phyloP scores from a whole-genome alignment of 2,329 filamentous ascomycete species.

The Colletotrichum sp. region DNA sequence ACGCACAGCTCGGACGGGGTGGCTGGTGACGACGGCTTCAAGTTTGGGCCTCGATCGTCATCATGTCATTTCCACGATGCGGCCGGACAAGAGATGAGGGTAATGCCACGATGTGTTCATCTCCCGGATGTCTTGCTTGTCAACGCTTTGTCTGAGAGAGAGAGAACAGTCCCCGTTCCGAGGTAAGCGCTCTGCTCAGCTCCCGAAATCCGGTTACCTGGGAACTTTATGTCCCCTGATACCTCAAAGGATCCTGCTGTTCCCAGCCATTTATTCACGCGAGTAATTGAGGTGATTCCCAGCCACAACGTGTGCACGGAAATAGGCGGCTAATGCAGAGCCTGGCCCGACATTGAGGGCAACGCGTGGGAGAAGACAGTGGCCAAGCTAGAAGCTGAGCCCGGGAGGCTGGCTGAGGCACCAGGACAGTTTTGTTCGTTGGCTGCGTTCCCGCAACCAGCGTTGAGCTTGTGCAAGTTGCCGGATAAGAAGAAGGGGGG shows the following conservation, averaged over 20 bases:
- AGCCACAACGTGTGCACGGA: conserved; percentile 7
- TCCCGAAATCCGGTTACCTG: background rate
- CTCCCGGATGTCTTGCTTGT: background rate
- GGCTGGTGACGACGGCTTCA: conserved; percentile 9
- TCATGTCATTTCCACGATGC: background rate
- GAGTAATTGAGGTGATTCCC: background rate
- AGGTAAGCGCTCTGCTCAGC: background rate
- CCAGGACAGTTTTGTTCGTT: background rate
- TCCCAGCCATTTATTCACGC: background rate
- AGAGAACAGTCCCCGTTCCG: background rate
- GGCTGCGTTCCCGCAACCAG: background rate
- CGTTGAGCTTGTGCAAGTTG: background rate
- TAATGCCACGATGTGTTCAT: background rate
- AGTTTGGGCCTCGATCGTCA: background rate
- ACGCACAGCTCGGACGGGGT: conserved; percentile 1
- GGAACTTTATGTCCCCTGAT: background rate
- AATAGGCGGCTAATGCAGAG: background rate
- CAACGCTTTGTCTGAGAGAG: background rate
- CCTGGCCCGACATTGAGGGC: background rate
- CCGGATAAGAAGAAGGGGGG: conserved; percentile 2
- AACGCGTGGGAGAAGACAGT: background rate
- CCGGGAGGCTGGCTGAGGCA: conserved; percentile 2
- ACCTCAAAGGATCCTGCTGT: conserved; percentile 1
- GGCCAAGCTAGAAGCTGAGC: background rate
- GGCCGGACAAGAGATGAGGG: background rate